Base-by-base conservation (phyloP, 768 basidiomycete species). In the Rossbeevera mucosa region DNA sequence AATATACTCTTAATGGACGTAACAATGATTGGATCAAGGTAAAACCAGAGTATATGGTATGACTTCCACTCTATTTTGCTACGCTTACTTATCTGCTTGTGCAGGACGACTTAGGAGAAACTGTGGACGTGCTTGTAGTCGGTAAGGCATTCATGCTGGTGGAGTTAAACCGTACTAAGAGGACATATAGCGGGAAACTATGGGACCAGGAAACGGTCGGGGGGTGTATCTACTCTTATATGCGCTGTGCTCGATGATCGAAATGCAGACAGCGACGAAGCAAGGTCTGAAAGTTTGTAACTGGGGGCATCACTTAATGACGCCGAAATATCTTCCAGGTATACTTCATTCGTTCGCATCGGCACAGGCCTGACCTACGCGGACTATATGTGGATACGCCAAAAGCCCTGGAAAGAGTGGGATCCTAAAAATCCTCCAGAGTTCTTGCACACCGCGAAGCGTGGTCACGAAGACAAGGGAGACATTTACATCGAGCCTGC, bases 11-110 rank as follows among this genome's bases (percentile, higher is more conserved):
- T 40, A 94, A 94, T 59, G 92, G 90, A 1, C 77, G 96, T 53
- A 91, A 88, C 60, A 80, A 83, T 66, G 87, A 91, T 60, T 99
- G 96, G 95, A 83, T 95, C 62, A 99, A 99, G 74, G 86, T 93
- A 21, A 91, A 91, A 61, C 88, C 88, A 1, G 90, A 92, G 66
- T 93, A 91, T 58, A 88, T 90, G 84, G 89, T 88, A 58, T 47
- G 72, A 64, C 22, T 11, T 1, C 16, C 14, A 6, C 22, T 2
- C 4, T 38, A 8, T 4, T 2, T 26, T 30, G 29, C 31, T 16
- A 18, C 14, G 1, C n/a, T 16, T 18, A 12, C 18, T 59, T 25
- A 64, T 40, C 33, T 45, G 9, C 11, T 40, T 12, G 14, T 40
- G 7, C 48, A 91, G 89, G 92, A 94, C 59, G 87, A 91, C 54